Evolutionary conservation across 208 protist species (phyloP), one percentile per base, ranked within the genome.

Genomic region (Acanthamoeba triangularis): DNA sequence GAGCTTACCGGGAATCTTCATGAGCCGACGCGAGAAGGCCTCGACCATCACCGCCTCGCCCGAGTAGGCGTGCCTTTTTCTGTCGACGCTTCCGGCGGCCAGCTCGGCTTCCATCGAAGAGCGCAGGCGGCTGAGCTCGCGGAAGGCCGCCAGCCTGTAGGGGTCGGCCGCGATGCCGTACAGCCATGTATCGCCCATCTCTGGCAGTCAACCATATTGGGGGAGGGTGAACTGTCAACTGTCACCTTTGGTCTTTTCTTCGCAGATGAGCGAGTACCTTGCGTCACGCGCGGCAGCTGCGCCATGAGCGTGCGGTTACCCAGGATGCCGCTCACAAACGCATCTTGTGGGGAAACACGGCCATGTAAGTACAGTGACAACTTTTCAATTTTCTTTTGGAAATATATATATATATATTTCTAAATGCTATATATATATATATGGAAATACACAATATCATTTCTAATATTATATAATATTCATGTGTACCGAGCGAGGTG

Each of bases 171-270:
- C 69, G 30, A 78, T 78, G 69, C 69, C 69, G 69, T 78, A 78
- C 30, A 78, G 69, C 69, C 69, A 78, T 10, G 69, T 78, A n/a
- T 78, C 69, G n/a, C 69, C 69, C 69, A 78, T 78, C 69, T 78
- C 69, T 41, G 23, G 3, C 16, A 67, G 61, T 5, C 16, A 67
- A n/a, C 61, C 61, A 28, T 41, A 3, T 41, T 1, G 37, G 3
- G 37, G 28, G 4, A 28, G 61, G 3, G 61, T 28, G 61, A 67
- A 5, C 28, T 18, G 61, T 67, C 23, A 28, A 67, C 61, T 7
- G 2, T 7, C 4, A 28, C 61, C 37, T n/a, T n/a, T n/a, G n/a
- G n/a, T n/a, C n/a, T n/a, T n/a, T 41, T 41, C 37, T 41, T 1
- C 37, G 37, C 37, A 41, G 1, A 3, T 54, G 49, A 6, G 49